Evolutionary conservation across 768 basidiomycete genomes (phyloP), one percentile per base, ranked within the genome.

Genomic region (Tylopilus sp.): DNA sequence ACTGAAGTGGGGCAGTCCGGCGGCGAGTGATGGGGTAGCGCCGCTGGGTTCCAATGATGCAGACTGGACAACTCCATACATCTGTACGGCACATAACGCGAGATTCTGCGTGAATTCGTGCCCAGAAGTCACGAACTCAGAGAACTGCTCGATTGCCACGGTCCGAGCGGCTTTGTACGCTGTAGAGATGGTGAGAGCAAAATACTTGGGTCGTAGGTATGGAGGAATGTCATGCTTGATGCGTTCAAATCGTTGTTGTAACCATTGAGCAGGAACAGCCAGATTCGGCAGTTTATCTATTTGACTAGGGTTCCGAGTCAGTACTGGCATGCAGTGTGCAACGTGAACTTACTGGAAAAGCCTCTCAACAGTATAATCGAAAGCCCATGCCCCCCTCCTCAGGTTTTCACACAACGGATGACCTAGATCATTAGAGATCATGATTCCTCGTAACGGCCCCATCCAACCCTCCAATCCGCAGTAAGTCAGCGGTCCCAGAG

Each of bases 401-500:
- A 98, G 69, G 69, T 98, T 91, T 3, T 74, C 85, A 60, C 92
- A 95, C 4, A 99, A 75, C 1, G 92, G 80, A 67, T 98, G 94
- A 0, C 97, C 97, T 3, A 98, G 78, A 65, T 99, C 94, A 67
- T 98, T 98, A 62, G 83, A 79, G 57, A 77, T 76, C 82, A 94
- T 94, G 66, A 98, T 83, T 58, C 82, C 82, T 35, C 82, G 78
- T 48, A 98, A 73, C 0, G 85, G 85, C 58, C 86, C 81, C 93
- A 99, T 98, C 93, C 95, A 99, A 2, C 97, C 97, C 63, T 98
- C 92, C 45, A 98, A 68, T 17, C 97, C 97, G 61, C 95, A 98
- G 69, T 98, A 99, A 11, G 81, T 83, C 67, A 94, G 73, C 52
- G 79, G 79, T 0, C 88, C 92, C 21, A 81, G 62, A 21, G 78